Evolutionary conservation across 2,329 filamentous ascomycete species (phyloP), one percentile per base, ranked within the genome.

Genomic region (Trichoderma breve): DNA sequence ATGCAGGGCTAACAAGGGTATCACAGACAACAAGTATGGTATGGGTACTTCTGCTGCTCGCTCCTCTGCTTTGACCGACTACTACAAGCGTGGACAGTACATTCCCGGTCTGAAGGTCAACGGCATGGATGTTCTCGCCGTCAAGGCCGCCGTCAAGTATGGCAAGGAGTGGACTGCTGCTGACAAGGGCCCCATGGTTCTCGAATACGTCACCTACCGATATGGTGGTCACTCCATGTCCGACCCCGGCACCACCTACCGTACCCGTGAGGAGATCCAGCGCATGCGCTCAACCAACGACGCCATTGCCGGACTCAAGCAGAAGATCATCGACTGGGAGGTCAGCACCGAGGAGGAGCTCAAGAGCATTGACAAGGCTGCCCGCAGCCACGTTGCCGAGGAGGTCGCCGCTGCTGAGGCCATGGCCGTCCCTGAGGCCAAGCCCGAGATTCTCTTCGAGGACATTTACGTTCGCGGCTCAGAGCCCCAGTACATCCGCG

Each of bases 171-270:
- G 91, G 87, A 92, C 93, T 76, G 85, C 88, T 73, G 86, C 89
- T 74, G 95, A 92, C 82, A 95, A 97, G 83, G 95, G 95, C 74
- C 96, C 96, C 76, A 89, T 99, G 75, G 96, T 99, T 79, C 92
- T 97, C 83, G 96, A 99, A 87, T 99, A 97, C 84, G 95, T 99
- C 81, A 99, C 96, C 79, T 99, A 99, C 92, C 91, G 96, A 80
- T 99, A 99, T 84, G 96, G 96, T 82, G 96, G 96, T 77, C 96
- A 99, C 91, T 98, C 94, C 86, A 99, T 99, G 96, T 98, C 95
- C 81, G 96, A 99, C 84, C 96, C 96, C 73, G 96, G 96, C 83
- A 99, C 96, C 83, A 98, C 96, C 79, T 99, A 99, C 92, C 92
- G 95, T 84, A 98, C 95, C 78, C 94, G 96, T 85, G 96, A 99